Conservation (phyloP, 768 basidiomycete genomes). For the Tylopilus sp. region DNA sequence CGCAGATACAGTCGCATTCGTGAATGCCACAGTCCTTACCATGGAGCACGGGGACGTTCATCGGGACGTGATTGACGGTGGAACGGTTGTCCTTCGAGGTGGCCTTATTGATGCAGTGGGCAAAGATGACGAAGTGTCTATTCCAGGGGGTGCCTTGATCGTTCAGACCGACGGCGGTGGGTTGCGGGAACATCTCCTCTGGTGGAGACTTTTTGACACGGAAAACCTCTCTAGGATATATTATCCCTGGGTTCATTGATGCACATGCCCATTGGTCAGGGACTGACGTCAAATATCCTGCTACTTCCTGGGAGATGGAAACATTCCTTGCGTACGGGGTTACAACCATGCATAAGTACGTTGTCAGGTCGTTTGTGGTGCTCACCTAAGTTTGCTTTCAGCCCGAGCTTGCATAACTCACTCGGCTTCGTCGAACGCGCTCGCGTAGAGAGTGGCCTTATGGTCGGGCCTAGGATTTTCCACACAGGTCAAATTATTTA, state of each 20-base stretch:
- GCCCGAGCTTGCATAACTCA: constrained; percentile 63
- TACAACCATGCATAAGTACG: constrained; percentile 74
- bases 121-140: constrained; percentile 27
- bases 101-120: constrained; percentile 58
- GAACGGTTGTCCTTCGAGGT: constrained; percentile 49
- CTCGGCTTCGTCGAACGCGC: constrained; percentile 63
- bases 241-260: constrained; percentile 73
- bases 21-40: constrained; percentile 67
- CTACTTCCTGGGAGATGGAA: constrained; percentile 71
- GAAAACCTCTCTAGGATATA: constrained; percentile 42
- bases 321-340: constrained; percentile 75
- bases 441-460: constrained; percentile 64
- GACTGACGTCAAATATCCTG: constrained; percentile 48
- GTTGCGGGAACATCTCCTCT: constrained; percentile 7
- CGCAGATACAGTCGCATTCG: constrained; percentile 50
- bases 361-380: neutral
- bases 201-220: neutral
- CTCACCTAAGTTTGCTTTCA: constrained; percentile 21
- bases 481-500: constrained; percentile 62
- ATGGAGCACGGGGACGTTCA: constrained; percentile 55
- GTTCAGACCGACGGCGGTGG: constrained; percentile 63
- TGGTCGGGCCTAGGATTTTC: constrained; percentile 70
- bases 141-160: constrained; percentile 40
- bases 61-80: constrained; percentile 50
- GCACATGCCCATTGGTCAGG: constrained; percentile 76